These are phyloP conservation scores for Beauveria asiatica DNA, from an alignment of 2,329 filamentous ascomycete species.

Conservation along the genomic window DNA sequence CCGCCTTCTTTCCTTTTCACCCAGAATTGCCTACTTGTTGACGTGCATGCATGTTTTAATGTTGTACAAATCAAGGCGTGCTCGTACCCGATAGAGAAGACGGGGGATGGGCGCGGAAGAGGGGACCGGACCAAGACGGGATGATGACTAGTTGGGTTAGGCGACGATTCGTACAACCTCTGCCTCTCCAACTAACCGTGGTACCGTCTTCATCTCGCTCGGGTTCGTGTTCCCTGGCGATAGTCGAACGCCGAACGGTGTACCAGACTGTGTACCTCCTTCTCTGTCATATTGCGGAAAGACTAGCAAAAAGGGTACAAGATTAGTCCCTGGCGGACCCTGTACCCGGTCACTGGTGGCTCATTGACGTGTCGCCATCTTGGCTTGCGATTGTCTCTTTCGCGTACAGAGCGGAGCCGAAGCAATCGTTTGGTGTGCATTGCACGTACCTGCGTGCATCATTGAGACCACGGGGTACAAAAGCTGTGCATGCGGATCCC, in stretches of 20 bases:
- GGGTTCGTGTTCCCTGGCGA: background rate
- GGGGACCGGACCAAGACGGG: background rate
- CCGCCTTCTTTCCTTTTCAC: background rate
- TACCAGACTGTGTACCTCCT: too few relatives aligned
- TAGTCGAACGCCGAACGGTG: background rate
- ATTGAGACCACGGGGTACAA: background rate
- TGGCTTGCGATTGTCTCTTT: background rate
- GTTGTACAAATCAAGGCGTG: background rate
- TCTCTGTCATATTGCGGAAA: background rate
- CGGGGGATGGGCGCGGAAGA: background rate
- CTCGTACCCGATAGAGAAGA: background rate
- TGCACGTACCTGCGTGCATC: conserved; percentile 2
- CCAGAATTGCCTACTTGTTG: background rate
- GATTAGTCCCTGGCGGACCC: background rate
- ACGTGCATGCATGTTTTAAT: background rate
- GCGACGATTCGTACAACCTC: background rate
- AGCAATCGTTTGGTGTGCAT: background rate
- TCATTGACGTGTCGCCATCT: background rate
- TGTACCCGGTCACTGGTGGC: conserved; percentile 1
- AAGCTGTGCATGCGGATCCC: conserved; percentile 4
- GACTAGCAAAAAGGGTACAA: background rate
- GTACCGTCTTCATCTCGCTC: background rate
- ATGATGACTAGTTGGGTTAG: background rate
- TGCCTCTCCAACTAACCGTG: too few relatives aligned
- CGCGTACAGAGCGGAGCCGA: background rate